A percentile compares a stretch with the other conserved stretches of the same genome.
Evolutionary conservation across 2,329 filamentous ascomycete genomes (phyloP).

Genomic region (Hypocreales sp.): DNA sequence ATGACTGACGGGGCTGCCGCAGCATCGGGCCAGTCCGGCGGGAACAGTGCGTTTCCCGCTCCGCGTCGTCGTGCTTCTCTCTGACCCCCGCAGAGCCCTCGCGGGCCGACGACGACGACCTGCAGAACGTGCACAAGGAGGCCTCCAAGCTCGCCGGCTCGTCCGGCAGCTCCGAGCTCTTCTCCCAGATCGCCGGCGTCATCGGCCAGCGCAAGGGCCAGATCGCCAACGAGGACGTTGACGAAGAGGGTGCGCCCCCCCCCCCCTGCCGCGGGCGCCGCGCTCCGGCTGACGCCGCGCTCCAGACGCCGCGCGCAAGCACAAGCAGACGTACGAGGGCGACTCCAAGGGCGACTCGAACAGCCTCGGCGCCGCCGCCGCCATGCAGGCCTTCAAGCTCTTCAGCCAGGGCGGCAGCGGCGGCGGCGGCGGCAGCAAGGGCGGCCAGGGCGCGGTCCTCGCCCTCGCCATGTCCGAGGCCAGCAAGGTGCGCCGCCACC

Average conservation of each 20-base stretch:
- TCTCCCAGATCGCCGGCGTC: slow-evolving; percentile 29
- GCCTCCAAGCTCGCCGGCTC: slow-evolving; percentile 29
- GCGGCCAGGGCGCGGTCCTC: slow-evolving; percentile 65
- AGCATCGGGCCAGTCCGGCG: slow-evolving; percentile 2
- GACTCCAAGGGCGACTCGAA: slow-evolving; percentile 29
- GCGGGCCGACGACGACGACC: slow-evolving; percentile 5
- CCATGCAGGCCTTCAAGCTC: slow-evolving; percentile 68
- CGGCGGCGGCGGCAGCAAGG: slow-evolving; percentile 26
- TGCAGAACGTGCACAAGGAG: slow-evolving; percentile 29
- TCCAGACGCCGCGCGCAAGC: slow-evolving; percentile 52
- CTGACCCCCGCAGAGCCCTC: too few relatives aligned
- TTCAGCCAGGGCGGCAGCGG: slow-evolving; percentile 47
- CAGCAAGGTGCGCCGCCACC: slow-evolving; percentile 45
- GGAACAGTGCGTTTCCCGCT: slow-evolving; percentile 5
- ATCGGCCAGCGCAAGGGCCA: slow-evolving; percentile 33
- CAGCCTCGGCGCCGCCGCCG: slow-evolving; percentile 56
- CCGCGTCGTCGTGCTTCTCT: too few relatives aligned
- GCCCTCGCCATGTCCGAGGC: slow-evolving; percentile 81
- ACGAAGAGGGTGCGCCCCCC: slow-evolving; percentile 32
- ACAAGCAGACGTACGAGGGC: slow-evolving; percentile 56
- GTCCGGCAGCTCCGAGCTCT: slow-evolving; percentile 31
- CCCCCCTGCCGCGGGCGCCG: too few relatives aligned
- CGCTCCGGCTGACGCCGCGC: too few relatives aligned
- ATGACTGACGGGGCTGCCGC: slow-evolving; percentile 1
- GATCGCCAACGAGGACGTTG: slow-evolving; percentile 29